Conservation (phyloP, 192 early-diverging fungal genomes). For the Kickxella alabastrina region DNA sequence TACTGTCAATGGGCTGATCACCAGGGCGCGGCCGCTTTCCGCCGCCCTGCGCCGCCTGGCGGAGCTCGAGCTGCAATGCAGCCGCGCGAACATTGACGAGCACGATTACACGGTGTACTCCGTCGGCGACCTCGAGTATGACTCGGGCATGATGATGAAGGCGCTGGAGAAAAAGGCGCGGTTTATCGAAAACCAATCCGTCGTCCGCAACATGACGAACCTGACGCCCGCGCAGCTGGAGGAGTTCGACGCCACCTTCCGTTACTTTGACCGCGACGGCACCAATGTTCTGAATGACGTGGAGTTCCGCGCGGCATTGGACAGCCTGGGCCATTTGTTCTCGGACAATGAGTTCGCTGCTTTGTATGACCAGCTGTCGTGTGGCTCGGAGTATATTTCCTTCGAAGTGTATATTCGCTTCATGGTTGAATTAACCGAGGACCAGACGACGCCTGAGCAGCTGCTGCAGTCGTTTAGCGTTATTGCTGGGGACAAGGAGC, state of each 20-base stretch:
- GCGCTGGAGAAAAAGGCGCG: constrained; percentile 73
- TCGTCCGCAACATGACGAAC: constrained; percentile 88
- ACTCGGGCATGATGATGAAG: constrained; percentile 74
- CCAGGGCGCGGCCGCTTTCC: constrained; percentile 53
- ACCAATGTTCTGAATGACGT: constrained; percentile 68
- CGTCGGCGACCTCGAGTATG: constrained; percentile 85
- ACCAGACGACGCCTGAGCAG: constrained; percentile 85
- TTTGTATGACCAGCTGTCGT: constrained; percentile 62
- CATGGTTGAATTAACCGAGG: constrained; percentile 82
- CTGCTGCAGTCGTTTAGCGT: constrained; percentile 80
- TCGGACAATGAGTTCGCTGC: constrained; percentile 73
- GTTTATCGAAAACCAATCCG: constrained; percentile 96
- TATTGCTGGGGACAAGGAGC: constrained; percentile 80
- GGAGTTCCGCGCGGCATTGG: constrained; percentile 86
- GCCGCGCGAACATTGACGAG: constrained; percentile 86
- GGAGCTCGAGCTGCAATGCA: constrained; percentile 63
- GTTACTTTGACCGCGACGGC: constrained; percentile 86
- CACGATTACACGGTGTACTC: constrained; percentile 92
- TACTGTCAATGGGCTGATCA: constrained; percentile 59
- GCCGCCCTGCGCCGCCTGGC: constrained; percentile 56
- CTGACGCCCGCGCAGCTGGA: constrained; percentile 90
- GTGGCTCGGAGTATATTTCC: constrained; percentile 62
- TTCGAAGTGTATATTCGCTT: constrained; percentile 90
- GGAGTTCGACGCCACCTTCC: constrained; percentile 87
- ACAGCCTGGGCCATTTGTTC: constrained; percentile 66